These are phyloP conservation scores for Arachnomyces sp. DNA, from an alignment of 2,329 filamentous ascomycete species.

Conservation along the genomic window DNA sequence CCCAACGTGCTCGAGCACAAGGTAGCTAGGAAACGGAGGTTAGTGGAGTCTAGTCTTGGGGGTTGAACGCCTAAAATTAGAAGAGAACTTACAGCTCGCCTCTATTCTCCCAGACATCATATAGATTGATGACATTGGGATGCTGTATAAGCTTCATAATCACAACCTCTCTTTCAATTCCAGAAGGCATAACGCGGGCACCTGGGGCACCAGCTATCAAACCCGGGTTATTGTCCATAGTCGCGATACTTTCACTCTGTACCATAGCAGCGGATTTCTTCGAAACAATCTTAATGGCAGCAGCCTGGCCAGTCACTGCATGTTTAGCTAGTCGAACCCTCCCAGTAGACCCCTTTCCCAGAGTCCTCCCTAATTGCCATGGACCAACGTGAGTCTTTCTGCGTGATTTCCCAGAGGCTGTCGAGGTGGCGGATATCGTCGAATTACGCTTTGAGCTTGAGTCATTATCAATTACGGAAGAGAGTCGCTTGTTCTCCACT, in stretches of 20 bases:
- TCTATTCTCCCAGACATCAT: conserved; percentile 96
- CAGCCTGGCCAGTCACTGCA: conserved; percentile 66
- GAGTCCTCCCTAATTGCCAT: conserved; percentile 82
- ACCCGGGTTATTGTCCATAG: conserved; percentile 63
- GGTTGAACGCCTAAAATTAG: neutral
- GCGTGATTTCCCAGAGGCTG: conserved; percentile 46
- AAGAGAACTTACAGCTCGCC: conserved; percentile 69
- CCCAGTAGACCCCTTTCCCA: conserved; percentile 85
- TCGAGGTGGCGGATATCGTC: conserved; percentile 49
- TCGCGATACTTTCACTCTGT: conserved; percentile 76
- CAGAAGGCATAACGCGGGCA: conserved; percentile 68
- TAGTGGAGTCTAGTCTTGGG: conserved; percentile 12
- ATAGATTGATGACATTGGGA: conserved; percentile 85
- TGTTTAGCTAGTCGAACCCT: conserved; percentile 82
- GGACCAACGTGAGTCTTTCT: conserved; percentile 76
- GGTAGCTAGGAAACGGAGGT: conserved; percentile 56
- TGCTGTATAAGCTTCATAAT: conserved; percentile 97
- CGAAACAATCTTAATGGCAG: conserved; percentile 92
- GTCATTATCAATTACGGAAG: conserved; percentile 43
- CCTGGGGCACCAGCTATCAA: conserved; percentile 38
- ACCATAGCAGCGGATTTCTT: conserved; percentile 72
- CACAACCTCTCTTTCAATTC: conserved; percentile 88
- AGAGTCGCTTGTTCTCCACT: conserved; percentile 47
- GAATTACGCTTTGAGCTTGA: conserved; percentile 45
- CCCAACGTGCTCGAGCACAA: conserved; percentile 88